Percentiles rank a stretch among this genome's conserved stretches.
Conservation (phyloP, 805 yeast species). For the Yarrowia hollandica region DNA sequence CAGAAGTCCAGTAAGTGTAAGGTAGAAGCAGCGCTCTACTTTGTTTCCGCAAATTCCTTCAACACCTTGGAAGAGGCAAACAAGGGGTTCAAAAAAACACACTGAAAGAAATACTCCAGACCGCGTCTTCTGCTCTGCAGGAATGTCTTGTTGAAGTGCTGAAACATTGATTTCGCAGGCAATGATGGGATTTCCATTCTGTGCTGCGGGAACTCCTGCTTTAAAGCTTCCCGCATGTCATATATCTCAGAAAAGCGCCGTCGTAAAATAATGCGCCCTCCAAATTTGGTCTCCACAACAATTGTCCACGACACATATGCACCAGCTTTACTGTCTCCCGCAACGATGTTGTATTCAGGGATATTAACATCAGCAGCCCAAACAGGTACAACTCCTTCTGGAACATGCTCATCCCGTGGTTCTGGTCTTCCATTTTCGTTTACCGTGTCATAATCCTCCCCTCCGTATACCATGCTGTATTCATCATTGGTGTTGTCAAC, state of each 20-base stretch:
- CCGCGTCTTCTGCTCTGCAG: constrained; percentile 46
- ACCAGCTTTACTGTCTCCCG: constrained; percentile 42
- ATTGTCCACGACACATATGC: constrained; percentile 50
- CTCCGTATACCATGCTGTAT: constrained; percentile 28
- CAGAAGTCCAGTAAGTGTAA: too few species aligned
- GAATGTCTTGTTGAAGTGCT: constrained; percentile 42
- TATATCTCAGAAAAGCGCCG: constrained; percentile 69
- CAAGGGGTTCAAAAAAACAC: constrained; percentile 49
- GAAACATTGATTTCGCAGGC: constrained; percentile 48
- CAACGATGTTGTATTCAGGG: constrained; percentile 45
- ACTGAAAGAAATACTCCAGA: constrained; percentile 48
- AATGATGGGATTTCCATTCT: constrained; percentile 46
- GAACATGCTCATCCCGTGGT: constrained; percentile 33
- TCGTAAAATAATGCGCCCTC: constrained; percentile 47
- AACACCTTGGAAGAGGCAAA: constrained; percentile 37
- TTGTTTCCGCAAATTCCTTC: constrained; percentile 11
- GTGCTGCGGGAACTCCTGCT: constrained; percentile 43
- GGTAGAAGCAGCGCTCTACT: too few species aligned
- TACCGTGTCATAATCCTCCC: constrained; percentile 15
- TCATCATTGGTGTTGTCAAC: constrained; percentile 31
- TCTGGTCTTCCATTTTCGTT: constrained; percentile 25
- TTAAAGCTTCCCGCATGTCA: constrained; percentile 47
- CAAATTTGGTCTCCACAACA: constrained; percentile 42
- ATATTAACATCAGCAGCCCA: constrained; percentile 48
- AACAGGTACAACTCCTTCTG: constrained; percentile 28